Evolutionary conservation across 352 stramenopile genomes (phyloP).

Genomic region (Poterioochromonas sp.): DNA sequence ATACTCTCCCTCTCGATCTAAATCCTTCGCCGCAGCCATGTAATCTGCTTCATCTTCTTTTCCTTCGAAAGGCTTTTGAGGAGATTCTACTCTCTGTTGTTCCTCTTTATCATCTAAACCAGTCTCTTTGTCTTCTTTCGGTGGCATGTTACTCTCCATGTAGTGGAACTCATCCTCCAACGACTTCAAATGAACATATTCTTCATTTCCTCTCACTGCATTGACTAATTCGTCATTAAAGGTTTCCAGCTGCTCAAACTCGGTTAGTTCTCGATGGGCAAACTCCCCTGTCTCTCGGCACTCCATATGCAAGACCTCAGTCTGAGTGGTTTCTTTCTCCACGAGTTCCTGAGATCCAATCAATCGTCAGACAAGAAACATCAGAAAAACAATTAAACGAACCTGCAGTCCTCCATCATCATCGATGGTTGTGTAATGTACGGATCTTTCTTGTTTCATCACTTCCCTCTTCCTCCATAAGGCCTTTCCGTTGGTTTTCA

Average conservation of each 20-base stretch:
- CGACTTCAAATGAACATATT: conserved; percentile 51
- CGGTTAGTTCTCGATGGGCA: conserved; percentile 46
- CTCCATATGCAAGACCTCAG: conserved; percentile 51
- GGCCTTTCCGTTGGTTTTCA: conserved; percentile 4
- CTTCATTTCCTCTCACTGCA: conserved; percentile 43
- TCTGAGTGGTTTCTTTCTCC: conserved; percentile 47
- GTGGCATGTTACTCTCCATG: conserved; percentile 46
- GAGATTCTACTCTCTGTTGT: too few species aligned
- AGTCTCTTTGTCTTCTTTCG: not conserved
- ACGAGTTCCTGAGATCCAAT: conserved; percentile 45
- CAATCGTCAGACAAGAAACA: conserved; percentile 9
- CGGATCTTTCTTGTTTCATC: conserved; percentile 48
- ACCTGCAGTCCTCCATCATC: conserved; percentile 40
- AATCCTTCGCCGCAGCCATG: too few species aligned
- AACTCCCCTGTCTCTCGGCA: conserved; percentile 50
- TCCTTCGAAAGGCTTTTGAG: too few species aligned
- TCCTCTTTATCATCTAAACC: too few species aligned
- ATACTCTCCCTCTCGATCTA: too few species aligned
- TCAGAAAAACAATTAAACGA: too few species aligned
- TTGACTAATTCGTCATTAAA: conserved; percentile 47
- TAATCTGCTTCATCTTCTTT: too few species aligned
- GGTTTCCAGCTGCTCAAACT: conserved; percentile 45
- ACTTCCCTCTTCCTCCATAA: conserved; percentile 44
- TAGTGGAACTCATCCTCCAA: conserved; percentile 51
- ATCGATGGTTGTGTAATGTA: conserved; percentile 52